Base-by-base conservation (phyloP, 2,329 filamentous ascomycete species). In the Ophiostoma sp. region DNA sequence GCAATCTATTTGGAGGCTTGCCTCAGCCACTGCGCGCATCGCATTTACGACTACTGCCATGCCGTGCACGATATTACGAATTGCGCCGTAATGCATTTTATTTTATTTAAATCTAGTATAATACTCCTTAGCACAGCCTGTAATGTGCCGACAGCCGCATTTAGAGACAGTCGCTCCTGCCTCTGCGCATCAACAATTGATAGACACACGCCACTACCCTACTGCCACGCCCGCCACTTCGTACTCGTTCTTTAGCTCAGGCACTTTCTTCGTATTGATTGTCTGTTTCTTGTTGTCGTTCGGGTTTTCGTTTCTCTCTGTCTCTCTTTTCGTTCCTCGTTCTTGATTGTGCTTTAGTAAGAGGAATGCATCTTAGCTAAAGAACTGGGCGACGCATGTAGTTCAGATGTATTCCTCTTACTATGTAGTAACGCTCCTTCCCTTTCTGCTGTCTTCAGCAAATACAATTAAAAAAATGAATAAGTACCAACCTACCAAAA, bases 241-340 rank as follows among this genome's bases (percentile, higher is more conserved):
- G 60, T 65, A 65, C 62, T 65, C 62, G 62, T 39, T 65, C 35
- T 36, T 39, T 65, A 65, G 62, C 62, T 35, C 62, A 39, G 62
- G 62, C 62, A 64, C 60, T 39, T 39, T 10, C 17, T 39, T 65
- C 62, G 62, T 65, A 39, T 65, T 33, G 35, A 39, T 39, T 8
- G 23, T 33, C 57, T 62, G 27, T n/a, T 17, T 39, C 31, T 65
- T 13, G 31, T 35, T 67, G 20, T 62, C 60, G 33, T 23, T 41
- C 15, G 33, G n/a, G 39, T 13, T 7, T 39, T 6, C 27, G 20
- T 60, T 44, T 48, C 48, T 67, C 31, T 52, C 54, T 35, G 3
- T 27, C 27, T 27, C n/a, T 36, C 31, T 27, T 52, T 36, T 64
- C 60, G 48, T 70, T 41, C 39, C 39, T 41, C 39, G 39, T 41